These are phyloP conservation scores for Saccharomyces hybrid DNA, from an alignment of 1,139 yeast species.

Conservation along the genomic window DNA sequence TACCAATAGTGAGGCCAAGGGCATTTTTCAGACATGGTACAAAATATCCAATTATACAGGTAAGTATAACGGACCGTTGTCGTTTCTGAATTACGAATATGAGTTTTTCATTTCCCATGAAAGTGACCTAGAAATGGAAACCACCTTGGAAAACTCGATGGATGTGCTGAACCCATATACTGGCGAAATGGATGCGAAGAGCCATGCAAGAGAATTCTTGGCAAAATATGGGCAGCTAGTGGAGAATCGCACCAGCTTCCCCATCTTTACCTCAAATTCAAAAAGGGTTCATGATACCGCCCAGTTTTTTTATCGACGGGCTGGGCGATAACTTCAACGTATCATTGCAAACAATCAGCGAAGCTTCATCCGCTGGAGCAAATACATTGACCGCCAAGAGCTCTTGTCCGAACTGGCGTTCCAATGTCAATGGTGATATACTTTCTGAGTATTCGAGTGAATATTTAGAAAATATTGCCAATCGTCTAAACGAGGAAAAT, in stretches of 20 bases:
- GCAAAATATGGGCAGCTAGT: slow-evolving; percentile 13
- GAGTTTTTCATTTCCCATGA: slow-evolving; percentile 28
- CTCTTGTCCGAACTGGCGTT: slow-evolving; percentile 29
- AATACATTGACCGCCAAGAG: slow-evolving; percentile 36
- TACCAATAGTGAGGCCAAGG: slow-evolving; percentile 31
- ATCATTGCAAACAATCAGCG: slow-evolving; percentile 27
- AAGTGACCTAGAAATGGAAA: slow-evolving; percentile 23
- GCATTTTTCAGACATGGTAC: slow-evolving; percentile 11
- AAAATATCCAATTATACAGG: slow-evolving; percentile 26
- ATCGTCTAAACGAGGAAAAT: slow-evolving; percentile 36
- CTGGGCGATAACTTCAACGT: slow-evolving; percentile 11
- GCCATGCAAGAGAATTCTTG: slow-evolving; percentile 17
- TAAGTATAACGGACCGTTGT: slow-evolving; percentile 31
- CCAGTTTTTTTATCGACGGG: slow-evolving; percentile 9
- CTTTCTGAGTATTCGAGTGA: slow-evolving; percentile 20
- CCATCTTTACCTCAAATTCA: slow-evolving; percentile 17
- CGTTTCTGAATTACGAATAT: slow-evolving; percentile 34
- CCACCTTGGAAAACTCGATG: slow-evolving; percentile 12
- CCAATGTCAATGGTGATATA: slow-evolving; percentile 19
- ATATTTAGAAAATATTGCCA: slow-evolving; percentile 35
- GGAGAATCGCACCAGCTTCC: slow-evolving; percentile 6
- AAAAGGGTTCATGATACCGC: slow-evolving; percentile 23
- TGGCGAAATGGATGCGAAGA: slow-evolving; percentile 21
- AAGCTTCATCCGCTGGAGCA: slow-evolving; percentile 35
- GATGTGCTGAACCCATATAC: slow-evolving; percentile 17